phyloP scores from a whole-genome alignment of 23 red algal species.

The Gracilariopsis chorda region DNA sequence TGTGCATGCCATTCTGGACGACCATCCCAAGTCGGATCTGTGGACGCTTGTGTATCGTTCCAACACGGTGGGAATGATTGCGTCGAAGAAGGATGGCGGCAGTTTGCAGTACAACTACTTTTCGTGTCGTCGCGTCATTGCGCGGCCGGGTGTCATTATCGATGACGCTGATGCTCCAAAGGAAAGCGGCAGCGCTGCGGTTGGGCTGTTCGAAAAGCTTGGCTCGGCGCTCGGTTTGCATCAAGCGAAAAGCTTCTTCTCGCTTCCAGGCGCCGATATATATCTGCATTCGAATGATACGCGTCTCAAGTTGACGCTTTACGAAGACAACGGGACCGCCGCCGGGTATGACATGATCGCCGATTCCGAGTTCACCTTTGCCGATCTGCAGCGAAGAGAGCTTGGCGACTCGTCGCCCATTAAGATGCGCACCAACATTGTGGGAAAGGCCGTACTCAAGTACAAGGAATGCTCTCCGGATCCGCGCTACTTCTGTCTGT shows the following conservation, averaged over 20 bases:
- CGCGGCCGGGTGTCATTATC: constrained; percentile 9
- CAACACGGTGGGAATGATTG: constrained; percentile 32
- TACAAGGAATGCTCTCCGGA: constrained; percentile 22
- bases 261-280: constrained; percentile 24
- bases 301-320: constrained; percentile 25
- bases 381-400: neutral
- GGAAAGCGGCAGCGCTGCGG: neutral
- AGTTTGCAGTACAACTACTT: constrained; percentile 56
- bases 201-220: neutral
- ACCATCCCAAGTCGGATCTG: constrained; percentile 1
- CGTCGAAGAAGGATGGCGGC: constrained; percentile 29
- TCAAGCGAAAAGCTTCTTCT: constrained; percentile 7
- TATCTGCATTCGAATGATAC: neutral
- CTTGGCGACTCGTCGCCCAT: constrained; percentile 3
- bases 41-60: constrained; percentile 45
- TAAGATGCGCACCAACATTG: constrained; percentile 11
- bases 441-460: constrained; percentile 49
- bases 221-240: neutral
- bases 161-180: neutral
- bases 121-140: constrained; percentile 7
- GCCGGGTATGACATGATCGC: constrained; percentile 48
- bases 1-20: constrained; percentile 34
- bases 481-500: constrained; percentile 46
- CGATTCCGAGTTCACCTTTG: constrained; percentile 12
- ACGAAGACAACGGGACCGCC: constrained; percentile 28